These are phyloP conservation scores for Carpinus viminea DNA, from an alignment of 306 rosid genomes.

Conservation along the genomic window DNA sequence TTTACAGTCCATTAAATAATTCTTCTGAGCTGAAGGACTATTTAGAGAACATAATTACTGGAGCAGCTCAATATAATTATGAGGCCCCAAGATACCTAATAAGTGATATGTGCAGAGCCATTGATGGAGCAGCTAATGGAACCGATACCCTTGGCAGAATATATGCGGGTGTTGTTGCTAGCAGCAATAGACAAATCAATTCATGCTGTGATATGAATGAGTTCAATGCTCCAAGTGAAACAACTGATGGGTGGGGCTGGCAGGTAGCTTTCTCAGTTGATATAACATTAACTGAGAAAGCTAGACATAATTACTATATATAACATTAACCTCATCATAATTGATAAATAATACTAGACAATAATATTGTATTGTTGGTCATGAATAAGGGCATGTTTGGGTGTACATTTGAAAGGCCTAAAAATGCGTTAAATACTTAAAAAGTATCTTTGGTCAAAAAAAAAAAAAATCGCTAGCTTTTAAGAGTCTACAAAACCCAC, in stretches of 20 bases:
- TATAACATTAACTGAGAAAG: no score
- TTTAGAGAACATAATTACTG: slow-evolving; percentile 9
- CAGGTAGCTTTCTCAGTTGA: slow-evolving; percentile 27
- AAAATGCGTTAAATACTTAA: no score
- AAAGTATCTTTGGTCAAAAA: no score
- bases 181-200: not conserved
- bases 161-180: slow-evolving; percentile 33
- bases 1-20: slow-evolving; percentile 19
- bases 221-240: slow-evolving; percentile 18
- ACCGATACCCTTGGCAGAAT: slow-evolving; percentile 31
- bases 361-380: no score
- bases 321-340: no score
- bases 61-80: slow-evolving; percentile 34
- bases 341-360: no score
- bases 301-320: no score
- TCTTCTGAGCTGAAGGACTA: slow-evolving; percentile 34
- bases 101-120: slow-evolving; percentile 28
- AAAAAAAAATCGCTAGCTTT: no score
- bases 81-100: slow-evolving; percentile 30
- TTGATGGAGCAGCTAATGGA: slow-evolving; percentile 25
- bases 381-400: no score
- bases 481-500: no score
- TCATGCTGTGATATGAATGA: slow-evolving; percentile 33
- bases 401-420: no score
- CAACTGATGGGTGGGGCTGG: slow-evolving; percentile 38